Percentiles rank a stretch among this genome's conserved stretches.
Conservation (phyloP, 768 basidiomycete genomes). For the Fomitopsis serialis region DNA sequence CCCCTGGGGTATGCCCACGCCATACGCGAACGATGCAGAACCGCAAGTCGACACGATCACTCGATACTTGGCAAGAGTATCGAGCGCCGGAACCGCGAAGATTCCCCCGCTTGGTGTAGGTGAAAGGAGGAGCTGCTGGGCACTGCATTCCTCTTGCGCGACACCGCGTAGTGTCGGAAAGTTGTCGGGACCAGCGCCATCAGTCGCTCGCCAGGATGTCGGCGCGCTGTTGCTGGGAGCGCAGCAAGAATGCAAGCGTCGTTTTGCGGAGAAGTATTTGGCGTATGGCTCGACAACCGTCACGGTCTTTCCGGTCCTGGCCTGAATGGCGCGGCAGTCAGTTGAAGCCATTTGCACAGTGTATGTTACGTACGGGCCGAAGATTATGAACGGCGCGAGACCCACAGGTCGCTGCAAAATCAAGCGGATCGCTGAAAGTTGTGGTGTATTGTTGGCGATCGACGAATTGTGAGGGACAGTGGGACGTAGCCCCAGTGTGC, state of each 20-base stretch:
- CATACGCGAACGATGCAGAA: conserved; percentile 50
- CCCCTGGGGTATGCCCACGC: conserved; percentile 52
- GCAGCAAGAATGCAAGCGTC: conserved; percentile 51
- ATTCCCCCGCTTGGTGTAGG: conserved; percentile 29
- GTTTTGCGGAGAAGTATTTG: conserved; percentile 44
- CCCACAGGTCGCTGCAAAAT: conserved; percentile 42
- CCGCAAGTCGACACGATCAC: conserved; percentile 65
- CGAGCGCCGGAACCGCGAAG: conserved; percentile 43
- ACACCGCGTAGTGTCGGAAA: conserved; percentile 55
- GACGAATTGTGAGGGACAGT: conserved; percentile 19
- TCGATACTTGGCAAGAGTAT: conserved; percentile 35
- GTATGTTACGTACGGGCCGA: conserved; percentile 50
- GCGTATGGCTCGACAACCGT: conserved; percentile 58
- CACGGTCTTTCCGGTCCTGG: conserved; percentile 63
- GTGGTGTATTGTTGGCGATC: conserved; percentile 39
- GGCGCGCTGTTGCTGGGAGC: conserved; percentile 64
- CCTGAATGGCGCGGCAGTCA: conserved; percentile 13
- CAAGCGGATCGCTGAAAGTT: conserved; percentile 44
- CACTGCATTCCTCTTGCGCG: conserved; percentile 35
- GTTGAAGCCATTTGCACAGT: not conserved
- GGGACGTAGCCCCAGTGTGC: conserved; percentile 13
- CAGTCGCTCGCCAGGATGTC: conserved; percentile 51
- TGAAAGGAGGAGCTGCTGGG: conserved; percentile 35
- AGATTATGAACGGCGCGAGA: conserved; percentile 50
- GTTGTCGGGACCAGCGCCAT: conserved; percentile 24